Evolutionary conservation across 2,329 filamentous ascomycete genomes (phyloP).

Genomic region (Botrytis fragariae): DNA sequence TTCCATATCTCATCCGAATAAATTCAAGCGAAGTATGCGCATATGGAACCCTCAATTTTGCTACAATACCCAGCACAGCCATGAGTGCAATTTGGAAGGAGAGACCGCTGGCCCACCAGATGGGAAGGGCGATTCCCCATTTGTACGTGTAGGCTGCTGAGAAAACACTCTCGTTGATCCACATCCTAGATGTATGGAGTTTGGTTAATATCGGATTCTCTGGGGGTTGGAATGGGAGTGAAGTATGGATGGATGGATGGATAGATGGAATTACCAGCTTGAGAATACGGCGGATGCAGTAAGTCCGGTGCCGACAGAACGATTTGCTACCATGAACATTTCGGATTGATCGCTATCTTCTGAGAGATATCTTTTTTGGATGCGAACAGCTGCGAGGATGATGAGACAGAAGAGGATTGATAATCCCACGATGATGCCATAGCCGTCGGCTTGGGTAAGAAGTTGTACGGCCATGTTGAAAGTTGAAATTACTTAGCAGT

Average conservation of each 20-base stretch:
- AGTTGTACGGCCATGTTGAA: background rate
- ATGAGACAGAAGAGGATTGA: slow-evolving; percentile 48
- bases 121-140: slow-evolving; percentile 61
- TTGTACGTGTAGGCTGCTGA: slow-evolving; percentile 55
- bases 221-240: no score
- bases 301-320: slow-evolving; percentile 26
- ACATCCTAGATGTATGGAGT: slow-evolving; percentile 32
- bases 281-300: slow-evolving; percentile 27
- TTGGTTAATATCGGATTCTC: background rate
- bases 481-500: background rate
- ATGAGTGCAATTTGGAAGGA: slow-evolving; percentile 50
- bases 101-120: slow-evolving; percentile 56
- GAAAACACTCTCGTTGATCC: slow-evolving; percentile 46
- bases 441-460: slow-evolving; percentile 34
- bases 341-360: slow-evolving; percentile 47
- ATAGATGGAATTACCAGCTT: slow-evolving; percentile 17
- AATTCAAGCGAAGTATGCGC: slow-evolving; percentile 52
- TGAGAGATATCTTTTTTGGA: slow-evolving; percentile 45
- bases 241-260: no score
- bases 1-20: slow-evolving; percentile 48
- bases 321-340: slow-evolving; percentile 37
- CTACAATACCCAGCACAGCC: slow-evolving; percentile 48
- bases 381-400: slow-evolving; percentile 46
- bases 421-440: slow-evolving; percentile 50
- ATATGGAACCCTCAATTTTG: slow-evolving; percentile 50